Percentiles rank a stretch among this genome's conserved stretches.
These are phyloP conservation scores for Panicum virgatum DNA, from an alignment of 202 grass and related monocot species.

Conservation along the genomic window DNA sequence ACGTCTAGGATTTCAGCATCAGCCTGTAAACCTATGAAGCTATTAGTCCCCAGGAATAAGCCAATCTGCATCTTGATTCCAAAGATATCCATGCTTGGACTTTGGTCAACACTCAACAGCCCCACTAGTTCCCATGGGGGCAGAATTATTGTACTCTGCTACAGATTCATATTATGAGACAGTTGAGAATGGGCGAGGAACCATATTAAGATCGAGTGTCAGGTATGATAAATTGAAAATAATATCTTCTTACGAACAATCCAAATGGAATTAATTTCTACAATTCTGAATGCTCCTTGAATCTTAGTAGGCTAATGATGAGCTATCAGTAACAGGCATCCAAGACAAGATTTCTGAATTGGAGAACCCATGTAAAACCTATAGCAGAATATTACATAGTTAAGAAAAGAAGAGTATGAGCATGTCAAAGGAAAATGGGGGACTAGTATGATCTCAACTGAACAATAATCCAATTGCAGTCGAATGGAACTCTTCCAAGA, in stretches of 20 bases:
- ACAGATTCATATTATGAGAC: slow-evolving; percentile 35
- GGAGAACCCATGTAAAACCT: background rate
- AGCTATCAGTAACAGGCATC: background rate
- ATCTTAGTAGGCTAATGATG: slow-evolving; percentile 6
- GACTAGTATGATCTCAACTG: background rate
- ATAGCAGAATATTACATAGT: background rate
- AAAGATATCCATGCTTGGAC: slow-evolving; percentile 31
- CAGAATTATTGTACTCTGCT: slow-evolving; percentile 52
- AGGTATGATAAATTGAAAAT: slow-evolving; percentile 25
- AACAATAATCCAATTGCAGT: background rate
- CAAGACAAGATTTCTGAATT: background rate
- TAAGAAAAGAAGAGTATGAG: background rate
- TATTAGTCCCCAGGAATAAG: background rate
- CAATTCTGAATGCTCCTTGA: slow-evolving; percentile 17
- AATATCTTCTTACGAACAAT: slow-evolving; percentile 31
- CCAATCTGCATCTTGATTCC: slow-evolving; percentile 4
- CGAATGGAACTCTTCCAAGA: slow-evolving; percentile 2
- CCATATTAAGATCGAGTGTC: slow-evolving; percentile 37
- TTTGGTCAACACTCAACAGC: slow-evolving; percentile 48
- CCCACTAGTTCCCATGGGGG: slow-evolving; percentile 35
- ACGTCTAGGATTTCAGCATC: background rate
- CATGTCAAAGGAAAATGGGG: background rate
- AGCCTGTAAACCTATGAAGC: background rate
- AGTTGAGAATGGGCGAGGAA: slow-evolving; percentile 17
- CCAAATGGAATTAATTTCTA: slow-evolving; percentile 7